A percentile compares a stretch with the other conserved stretches of the same genome.
These are phyloP conservation scores for Ogataea populi-albae DNA, from an alignment of 805 yeast species.

Conservation along the genomic window DNA sequence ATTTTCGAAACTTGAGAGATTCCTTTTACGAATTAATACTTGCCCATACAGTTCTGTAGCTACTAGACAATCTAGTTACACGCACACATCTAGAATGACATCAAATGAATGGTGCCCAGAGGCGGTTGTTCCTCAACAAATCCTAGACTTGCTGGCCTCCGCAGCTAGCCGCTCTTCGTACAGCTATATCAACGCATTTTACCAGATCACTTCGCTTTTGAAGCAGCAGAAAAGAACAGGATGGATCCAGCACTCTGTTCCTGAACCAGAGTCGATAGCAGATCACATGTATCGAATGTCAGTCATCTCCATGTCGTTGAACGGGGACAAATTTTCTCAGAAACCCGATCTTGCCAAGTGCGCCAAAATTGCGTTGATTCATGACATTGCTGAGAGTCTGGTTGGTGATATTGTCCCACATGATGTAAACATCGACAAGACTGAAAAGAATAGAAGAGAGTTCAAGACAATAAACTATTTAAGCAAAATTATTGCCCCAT, in stretches of 20 bases:
- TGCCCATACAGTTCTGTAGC: too few species aligned
- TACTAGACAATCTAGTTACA: too few species aligned
- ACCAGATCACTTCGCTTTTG: constrained; percentile 64
- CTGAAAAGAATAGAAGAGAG: constrained; percentile 84
- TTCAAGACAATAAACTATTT: constrained; percentile 66
- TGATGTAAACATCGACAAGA: constrained; percentile 61
- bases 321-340: constrained; percentile 24
- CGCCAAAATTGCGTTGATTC: constrained; percentile 82
- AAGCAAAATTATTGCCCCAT: constrained; percentile 56
- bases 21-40: too few species aligned
- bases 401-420: constrained; percentile 94
- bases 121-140: constrained; percentile 39
- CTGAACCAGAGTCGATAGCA: constrained; percentile 67
- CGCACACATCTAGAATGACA: constrained; percentile 11
- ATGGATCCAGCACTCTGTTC: constrained; percentile 73
- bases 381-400: constrained; percentile 90
- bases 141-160: constrained; percentile 31
- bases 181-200: constrained; percentile 33
- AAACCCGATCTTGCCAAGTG: constrained; percentile 59
- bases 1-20: too few species aligned
- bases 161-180: constrained; percentile 16
- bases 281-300: constrained; percentile 98
- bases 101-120: constrained; percentile 43
- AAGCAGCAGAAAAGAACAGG: constrained; percentile 89
- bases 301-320: constrained; percentile 69